Conservation (phyloP, 257 asterid genomes). For the Haberlea rhodopensis region DNA sequence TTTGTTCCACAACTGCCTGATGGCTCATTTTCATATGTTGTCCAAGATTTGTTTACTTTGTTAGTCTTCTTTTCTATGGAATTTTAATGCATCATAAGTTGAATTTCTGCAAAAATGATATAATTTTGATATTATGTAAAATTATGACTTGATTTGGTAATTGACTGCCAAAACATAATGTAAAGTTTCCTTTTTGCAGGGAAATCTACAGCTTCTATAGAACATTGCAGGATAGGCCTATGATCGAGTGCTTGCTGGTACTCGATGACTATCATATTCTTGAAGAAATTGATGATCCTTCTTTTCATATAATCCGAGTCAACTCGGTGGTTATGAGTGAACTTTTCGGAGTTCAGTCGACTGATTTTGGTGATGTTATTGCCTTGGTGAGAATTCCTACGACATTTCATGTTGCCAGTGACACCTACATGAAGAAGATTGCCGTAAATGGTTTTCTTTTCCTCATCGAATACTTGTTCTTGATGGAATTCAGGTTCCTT, state of each 20-base stretch:
- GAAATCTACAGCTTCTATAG: constrained; percentile 57
- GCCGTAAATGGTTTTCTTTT: constrained; percentile 42
- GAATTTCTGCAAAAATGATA: neutral
- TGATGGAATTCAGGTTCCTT: constrained; percentile 82
- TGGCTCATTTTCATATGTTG: neutral
- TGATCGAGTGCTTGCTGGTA: constrained; percentile 69
- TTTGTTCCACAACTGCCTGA: neutral
- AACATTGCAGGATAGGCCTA: constrained; percentile 34
- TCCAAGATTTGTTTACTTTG: constrained; percentile 1
- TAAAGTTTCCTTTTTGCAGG: constrained; percentile 44
- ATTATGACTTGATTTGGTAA: neutral
- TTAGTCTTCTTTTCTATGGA: neutral
- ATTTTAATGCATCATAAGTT: constrained; percentile 3
- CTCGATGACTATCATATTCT: constrained; percentile 56
- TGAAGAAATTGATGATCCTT: constrained; percentile 43
- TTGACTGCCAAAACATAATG: constrained; percentile 8
- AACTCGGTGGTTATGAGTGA: constrained; percentile 68
- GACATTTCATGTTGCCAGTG: constrained; percentile 44
- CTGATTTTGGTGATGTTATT: constrained; percentile 65
- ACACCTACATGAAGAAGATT: constrained; percentile 40
- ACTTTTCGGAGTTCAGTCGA: constrained; percentile 76
- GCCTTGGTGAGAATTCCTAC: constrained; percentile 79
- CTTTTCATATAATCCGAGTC: constrained; percentile 46
- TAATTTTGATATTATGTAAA: neutral
- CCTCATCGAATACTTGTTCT: constrained; percentile 82